Base-by-base conservation (phyloP, 495 filamentous ascomycete species). In the Daldinia decipiens region DNA sequence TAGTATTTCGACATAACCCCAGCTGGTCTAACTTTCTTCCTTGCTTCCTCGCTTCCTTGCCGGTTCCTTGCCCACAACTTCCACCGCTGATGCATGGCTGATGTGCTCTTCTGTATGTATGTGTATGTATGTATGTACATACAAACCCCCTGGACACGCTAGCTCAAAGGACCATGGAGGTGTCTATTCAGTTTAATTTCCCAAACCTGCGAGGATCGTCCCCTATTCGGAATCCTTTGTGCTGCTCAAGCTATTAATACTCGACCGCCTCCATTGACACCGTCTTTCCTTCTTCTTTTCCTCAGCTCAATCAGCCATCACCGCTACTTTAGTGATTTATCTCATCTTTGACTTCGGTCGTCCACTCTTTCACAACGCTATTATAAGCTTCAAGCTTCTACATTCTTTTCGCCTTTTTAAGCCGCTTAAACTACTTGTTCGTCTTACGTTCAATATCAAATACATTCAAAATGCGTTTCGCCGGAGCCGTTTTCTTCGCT, bases 331-430 rank as follows among this genome's bases (percentile, higher is more conserved):
- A 79, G 77, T 78, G 73, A 63, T 76, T 80, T 78, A 73, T 77
- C 78, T 79, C 80, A 77, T 67, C 75, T 58, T 84, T 83, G 84
- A 84, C 85, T 84, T 87, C 82, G 84, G 85, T 86, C 84, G 84
- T 87, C 85, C 85, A 87, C 76, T 86, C 84, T 86, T 86, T 84
- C 72, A 75, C 80, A 77, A 17, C 79, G 59, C 61, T 72, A 62
- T 73, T 71, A 64, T 78, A 77, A 80, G 76, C 78, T 79, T 80
- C 67, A 64, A 75, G 82, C 81, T 85, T 81, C 71, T 59, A 75
- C 76, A 74, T 60, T 79, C 79, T 82, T 80, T 82, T 72, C 34
- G 4, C 34, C 60, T 73, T 70, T 70, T 58, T 51, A 31, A 72
- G 40, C 56, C 34, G 13, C 39, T 40, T 51, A 53, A 15, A 9